A percentile compares a stretch with the other conserved stretches of the same genome.
These are phyloP conservation scores for Eutypa lata DNA, from an alignment of 2,329 filamentous ascomycete genomes.

Conservation along the genomic window DNA sequence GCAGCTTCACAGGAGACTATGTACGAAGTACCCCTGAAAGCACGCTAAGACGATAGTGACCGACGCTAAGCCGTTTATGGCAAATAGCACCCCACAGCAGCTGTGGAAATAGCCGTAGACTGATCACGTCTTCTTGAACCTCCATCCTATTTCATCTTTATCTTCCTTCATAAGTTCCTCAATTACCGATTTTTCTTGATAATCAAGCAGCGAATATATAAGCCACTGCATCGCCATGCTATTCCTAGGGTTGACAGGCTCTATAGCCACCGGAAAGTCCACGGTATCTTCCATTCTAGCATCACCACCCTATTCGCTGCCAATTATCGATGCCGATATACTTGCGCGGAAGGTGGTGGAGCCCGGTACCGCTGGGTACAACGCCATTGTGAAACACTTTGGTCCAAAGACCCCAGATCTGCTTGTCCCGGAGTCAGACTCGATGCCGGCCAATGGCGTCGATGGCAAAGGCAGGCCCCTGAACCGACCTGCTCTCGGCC, in stretches of 20 bases:
- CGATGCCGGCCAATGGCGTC: slow-evolving; percentile 52
- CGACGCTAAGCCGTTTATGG: too few species aligned
- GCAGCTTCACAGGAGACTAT: too few species aligned
- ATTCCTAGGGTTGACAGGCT: slow-evolving; percentile 92
- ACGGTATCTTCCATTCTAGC: slow-evolving; percentile 86
- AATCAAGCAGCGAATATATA: neutral
- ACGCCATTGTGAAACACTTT: slow-evolving; percentile 79
- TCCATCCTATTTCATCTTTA: too few species aligned
- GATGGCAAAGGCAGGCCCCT: slow-evolving; percentile 67
- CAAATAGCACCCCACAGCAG: neutral
- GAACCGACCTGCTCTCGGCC: slow-evolving; percentile 81
- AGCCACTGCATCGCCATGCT: slow-evolving; percentile 60
- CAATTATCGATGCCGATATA: slow-evolving; percentile 90
- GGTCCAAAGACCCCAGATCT: slow-evolving; percentile 80
- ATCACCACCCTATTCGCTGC: slow-evolving; percentile 76
- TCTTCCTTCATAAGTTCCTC: neutral
- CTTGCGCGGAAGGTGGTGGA: slow-evolving; percentile 92
- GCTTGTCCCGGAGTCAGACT: slow-evolving; percentile 57
- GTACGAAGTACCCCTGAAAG: too few species aligned
- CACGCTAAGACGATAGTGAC: too few species aligned
- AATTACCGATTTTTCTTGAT: neutral
- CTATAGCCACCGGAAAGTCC: slow-evolving; percentile 97
- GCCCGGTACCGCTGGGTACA: slow-evolving; percentile 82
- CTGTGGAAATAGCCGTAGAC: neutral
- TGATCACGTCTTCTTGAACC: neutral